These are phyloP conservation scores for Xylaria hypoxylon DNA, from an alignment of 2,329 filamentous ascomycete genomes.

Conservation along the genomic window DNA sequence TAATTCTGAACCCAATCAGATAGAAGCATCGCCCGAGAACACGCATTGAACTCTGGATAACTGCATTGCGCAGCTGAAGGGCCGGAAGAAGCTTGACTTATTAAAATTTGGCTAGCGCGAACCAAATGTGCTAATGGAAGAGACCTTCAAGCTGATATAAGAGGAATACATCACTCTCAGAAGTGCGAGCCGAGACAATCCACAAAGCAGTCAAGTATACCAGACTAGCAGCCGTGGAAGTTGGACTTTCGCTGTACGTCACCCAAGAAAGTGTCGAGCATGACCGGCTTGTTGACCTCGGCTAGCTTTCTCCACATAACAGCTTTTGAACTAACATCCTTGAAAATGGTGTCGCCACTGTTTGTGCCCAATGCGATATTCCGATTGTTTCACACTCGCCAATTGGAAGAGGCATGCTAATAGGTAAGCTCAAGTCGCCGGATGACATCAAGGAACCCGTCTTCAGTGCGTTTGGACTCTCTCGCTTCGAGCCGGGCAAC, in stretches of 20 bases:
- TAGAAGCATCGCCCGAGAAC: slow-evolving; percentile 62
- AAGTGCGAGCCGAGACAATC: slow-evolving; percentile 55
- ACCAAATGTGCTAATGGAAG: slow-evolving; percentile 53
- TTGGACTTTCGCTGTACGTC: slow-evolving; percentile 53
- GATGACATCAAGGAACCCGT: slow-evolving; percentile 62
- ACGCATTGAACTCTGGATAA: slow-evolving; percentile 64
- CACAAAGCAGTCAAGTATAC: slow-evolving; percentile 51
- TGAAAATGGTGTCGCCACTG: slow-evolving; percentile 66
- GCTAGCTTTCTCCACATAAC: slow-evolving; percentile 65
- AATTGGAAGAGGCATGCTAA: slow-evolving; percentile 67
- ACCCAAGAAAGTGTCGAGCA: slow-evolving; percentile 56
- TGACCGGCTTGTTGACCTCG: slow-evolving; percentile 55
- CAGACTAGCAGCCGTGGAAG: slow-evolving; percentile 53
- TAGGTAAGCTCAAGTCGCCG: slow-evolving; percentile 59
- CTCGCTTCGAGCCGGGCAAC: slow-evolving; percentile 67
- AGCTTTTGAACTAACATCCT: slow-evolving; percentile 66
- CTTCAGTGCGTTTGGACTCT: slow-evolving; percentile 52
- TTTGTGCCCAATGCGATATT: slow-evolving; percentile 67
- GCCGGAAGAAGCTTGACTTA: slow-evolving; percentile 64
- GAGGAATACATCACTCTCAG: slow-evolving; percentile 54
- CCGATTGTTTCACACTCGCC: slow-evolving; percentile 71
- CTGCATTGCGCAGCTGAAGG: slow-evolving; percentile 56
- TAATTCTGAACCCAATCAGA: slow-evolving; percentile 49
- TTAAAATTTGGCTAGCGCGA: slow-evolving; percentile 66
- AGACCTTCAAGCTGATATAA: slow-evolving; percentile 51